Evolutionary conservation across 2,329 filamentous ascomycete genomes (phyloP).

Genomic region (Septoria linicola): DNA sequence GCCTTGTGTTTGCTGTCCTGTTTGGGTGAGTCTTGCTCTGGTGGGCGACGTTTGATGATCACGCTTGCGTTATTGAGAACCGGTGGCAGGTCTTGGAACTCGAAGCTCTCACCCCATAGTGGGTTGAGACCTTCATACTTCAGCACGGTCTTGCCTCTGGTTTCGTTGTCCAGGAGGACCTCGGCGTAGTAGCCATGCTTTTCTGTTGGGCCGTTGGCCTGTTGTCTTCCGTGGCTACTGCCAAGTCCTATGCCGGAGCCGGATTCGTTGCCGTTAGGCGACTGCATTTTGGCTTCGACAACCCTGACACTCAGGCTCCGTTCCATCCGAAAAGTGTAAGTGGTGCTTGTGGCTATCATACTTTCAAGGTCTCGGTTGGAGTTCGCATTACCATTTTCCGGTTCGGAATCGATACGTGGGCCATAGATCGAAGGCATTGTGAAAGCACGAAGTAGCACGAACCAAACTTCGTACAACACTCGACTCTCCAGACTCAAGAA

Average conservation of each 20-base stretch:
- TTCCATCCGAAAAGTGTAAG: constrained; percentile 67
- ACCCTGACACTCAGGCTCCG: constrained; percentile 59
- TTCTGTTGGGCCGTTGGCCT: constrained; percentile 24
- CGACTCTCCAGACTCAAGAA: constrained; percentile 85
- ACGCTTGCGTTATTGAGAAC: constrained; percentile 68
- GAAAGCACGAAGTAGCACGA: constrained; percentile 85
- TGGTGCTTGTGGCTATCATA: constrained; percentile 40
- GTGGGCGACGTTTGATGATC: constrained; percentile 63
- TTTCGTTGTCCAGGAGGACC: constrained; percentile 75
- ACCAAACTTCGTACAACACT: constrained; percentile 96
- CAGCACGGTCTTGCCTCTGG: constrained; percentile 71
- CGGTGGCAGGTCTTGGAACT: constrained; percentile 71
- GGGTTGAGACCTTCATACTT: constrained; percentile 71
- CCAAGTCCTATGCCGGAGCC: constrained; percentile 29
- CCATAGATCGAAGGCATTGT: constrained; percentile 89
- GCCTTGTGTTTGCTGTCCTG: constrained; percentile 40
- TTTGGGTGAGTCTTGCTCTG: constrained; percentile 34
- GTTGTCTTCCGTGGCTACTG: constrained; percentile 14
- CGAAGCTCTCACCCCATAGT: constrained; percentile 79
- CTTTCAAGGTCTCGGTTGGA: constrained; percentile 26
- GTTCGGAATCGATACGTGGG: constrained; percentile 37
- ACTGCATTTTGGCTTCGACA: constrained; percentile 60
- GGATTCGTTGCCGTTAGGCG: constrained; percentile 31
- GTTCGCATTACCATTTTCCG: constrained; percentile 22
- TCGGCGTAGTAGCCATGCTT: constrained; percentile 74